Evolutionary conservation across 345 rosid species (phyloP).

Genomic region (Populus nigra): DNA sequence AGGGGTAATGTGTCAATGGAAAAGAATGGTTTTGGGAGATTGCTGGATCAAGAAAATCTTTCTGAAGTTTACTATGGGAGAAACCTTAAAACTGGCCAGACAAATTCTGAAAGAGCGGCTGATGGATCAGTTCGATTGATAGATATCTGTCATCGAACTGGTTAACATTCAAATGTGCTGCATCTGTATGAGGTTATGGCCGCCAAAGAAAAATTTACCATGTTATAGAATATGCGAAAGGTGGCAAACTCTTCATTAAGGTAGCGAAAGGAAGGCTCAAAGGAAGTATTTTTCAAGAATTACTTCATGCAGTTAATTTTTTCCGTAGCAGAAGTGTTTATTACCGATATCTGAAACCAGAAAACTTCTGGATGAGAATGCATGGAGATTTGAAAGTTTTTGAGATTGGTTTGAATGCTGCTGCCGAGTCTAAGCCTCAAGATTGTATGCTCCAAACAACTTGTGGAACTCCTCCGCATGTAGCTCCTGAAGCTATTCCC

Average conservation of each 20-base stretch:
- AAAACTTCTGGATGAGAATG: conserved; percentile 17
- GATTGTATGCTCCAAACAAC: conserved; percentile 21
- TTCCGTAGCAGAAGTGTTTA: conserved; percentile 17
- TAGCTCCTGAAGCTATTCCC: conserved; percentile 16
- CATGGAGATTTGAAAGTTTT: conserved; percentile 11
- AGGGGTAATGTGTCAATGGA: conserved; percentile 15
- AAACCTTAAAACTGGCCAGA: conserved; percentile 14
- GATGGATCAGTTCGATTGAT: conserved; percentile 17
- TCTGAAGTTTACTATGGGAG: conserved; percentile 13
- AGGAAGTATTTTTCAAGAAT: conserved; percentile 21
- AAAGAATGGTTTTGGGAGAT: conserved; percentile 17
- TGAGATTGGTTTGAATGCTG: conserved; percentile 10
- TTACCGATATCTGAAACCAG: conserved; percentile 17
- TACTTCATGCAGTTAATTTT: conserved; percentile 18
- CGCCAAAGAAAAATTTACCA: conserved; percentile 16
- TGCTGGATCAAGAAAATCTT: conserved; percentile 20
- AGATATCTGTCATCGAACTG: conserved; percentile 18
- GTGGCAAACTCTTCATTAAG: conserved; percentile 22
- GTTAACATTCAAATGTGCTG: conserved; percentile 21
- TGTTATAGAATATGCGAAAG: conserved; percentile 25
- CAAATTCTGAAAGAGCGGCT: conserved; percentile 15
- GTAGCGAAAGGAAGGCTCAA: not conserved
- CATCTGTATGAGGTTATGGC: conserved; percentile 18
- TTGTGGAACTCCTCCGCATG: conserved; percentile 13
- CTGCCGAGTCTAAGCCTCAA: not conserved